Conservation (phyloP, 495 filamentous ascomycete genomes). For the Cladorrhinum samala region DNA sequence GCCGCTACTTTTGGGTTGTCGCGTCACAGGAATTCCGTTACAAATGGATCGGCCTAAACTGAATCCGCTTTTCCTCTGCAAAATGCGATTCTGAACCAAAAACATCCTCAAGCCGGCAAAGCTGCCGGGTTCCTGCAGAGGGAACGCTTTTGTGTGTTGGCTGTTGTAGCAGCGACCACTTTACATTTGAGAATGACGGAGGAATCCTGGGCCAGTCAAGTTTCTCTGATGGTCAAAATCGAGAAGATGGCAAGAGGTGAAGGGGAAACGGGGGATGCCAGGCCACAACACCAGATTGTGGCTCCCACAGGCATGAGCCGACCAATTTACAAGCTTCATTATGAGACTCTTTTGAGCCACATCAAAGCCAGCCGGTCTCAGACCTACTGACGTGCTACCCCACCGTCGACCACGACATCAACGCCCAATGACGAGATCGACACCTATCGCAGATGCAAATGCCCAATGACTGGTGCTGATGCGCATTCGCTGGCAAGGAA, state of each 20-base stretch:
- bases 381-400: not conserved
- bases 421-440: not conserved
- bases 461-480: not conserved
- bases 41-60: too few species aligned
- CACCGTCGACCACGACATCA: conserved; percentile 1
- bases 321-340: conserved; percentile 5
- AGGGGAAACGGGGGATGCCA: not conserved
- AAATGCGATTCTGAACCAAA: not conserved
- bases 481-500: not conserved
- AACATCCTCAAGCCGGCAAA: not conserved
- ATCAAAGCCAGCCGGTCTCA: not conserved
- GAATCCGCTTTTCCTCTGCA: too few species aligned
- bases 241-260: not conserved
- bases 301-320: not conserved
- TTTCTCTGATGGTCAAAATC: not conserved
- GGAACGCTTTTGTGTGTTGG: not conserved
- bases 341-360: not conserved
- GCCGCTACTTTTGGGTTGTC: not conserved
- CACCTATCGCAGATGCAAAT: not conserved
- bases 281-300: conserved; percentile 7
- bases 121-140: not conserved
- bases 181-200: not conserved
- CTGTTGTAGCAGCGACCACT: not conserved
- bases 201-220: not conserved
- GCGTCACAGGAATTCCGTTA: not conserved